Percentiles rank a stretch among this genome's conserved stretches.
Conservation (phyloP, 306 rosid genomes). For the Canavalia gladiata region DNA sequence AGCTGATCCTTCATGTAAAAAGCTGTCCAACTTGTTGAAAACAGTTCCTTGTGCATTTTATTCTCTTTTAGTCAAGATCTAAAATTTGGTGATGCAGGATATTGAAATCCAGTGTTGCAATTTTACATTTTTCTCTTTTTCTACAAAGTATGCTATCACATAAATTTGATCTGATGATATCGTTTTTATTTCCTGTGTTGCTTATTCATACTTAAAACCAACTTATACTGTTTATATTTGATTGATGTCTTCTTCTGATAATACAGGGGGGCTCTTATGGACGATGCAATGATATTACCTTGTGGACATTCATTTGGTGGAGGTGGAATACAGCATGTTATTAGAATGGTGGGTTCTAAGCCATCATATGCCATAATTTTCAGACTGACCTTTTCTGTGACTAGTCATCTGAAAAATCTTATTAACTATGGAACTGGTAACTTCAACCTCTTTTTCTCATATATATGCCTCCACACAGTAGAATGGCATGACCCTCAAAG, state of each 20-base stretch:
- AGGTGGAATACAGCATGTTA: conserved; percentile 86
- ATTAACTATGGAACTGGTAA: conserved; percentile 51
- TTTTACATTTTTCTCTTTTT: background rate
- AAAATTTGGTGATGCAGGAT: background rate
- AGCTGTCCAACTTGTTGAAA: conserved; percentile 18
- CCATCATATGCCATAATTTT: conserved; percentile 54
- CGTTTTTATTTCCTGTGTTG: conserved; percentile 4
- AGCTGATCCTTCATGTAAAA: background rate
- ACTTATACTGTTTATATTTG: conserved; percentile 26
- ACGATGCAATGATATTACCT: conserved; percentile 97
- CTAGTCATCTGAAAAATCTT: conserved; percentile 53
- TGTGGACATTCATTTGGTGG: conserved; percentile 99
- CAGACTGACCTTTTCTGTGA: conserved; percentile 50
- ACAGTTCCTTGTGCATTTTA: background rate
- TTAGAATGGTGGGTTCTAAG: conserved; percentile 86
- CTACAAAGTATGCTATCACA: conserved; percentile 5
- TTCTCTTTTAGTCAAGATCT: conserved; percentile 2
- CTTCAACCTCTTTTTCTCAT: conserved; percentile 48
- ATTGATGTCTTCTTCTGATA: conserved; percentile 42
- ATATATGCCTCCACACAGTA: conserved; percentile 43
- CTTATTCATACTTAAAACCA: background rate
- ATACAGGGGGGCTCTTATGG: conserved; percentile 92
- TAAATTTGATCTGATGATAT: conserved; percentile 33
- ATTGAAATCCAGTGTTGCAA: background rate
- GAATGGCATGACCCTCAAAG: conserved; percentile 39